phyloP scores from a whole-genome alignment of 495 filamentous ascomycete species.

The Elaphomyces granulatus region DNA sequence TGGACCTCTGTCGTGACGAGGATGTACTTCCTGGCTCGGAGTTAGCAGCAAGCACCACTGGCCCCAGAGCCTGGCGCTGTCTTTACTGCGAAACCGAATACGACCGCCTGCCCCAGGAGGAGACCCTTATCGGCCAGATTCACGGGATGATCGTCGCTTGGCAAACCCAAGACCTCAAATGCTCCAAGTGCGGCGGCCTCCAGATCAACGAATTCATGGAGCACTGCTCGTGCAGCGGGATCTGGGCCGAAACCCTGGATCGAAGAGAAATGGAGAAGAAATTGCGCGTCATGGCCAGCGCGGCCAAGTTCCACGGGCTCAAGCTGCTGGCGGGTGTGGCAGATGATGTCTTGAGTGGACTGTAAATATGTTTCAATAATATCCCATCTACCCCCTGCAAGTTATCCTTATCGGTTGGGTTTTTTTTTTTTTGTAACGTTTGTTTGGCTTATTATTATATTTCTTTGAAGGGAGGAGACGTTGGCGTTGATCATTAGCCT shows the following conservation, averaged over 20 bases:
- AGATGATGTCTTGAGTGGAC: constrained; percentile 39
- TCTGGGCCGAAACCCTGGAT: constrained; percentile 60
- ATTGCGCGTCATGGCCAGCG: constrained; percentile 54
- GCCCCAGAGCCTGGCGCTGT: constrained; percentile 58
- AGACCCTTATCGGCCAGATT: constrained; percentile 63
- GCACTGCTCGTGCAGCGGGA: constrained; percentile 83
- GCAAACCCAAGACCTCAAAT: constrained; percentile 84
- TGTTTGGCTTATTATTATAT: no score
- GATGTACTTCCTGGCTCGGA: constrained; percentile 49
- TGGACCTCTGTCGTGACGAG: constrained; percentile 91
- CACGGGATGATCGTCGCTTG: constrained; percentile 64
- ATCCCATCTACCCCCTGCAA: no score
- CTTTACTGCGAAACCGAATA: constrained; percentile 61
- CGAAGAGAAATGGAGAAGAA: constrained; percentile 50
- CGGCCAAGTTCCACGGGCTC: constrained; percentile 64
- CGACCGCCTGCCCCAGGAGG: constrained; percentile 64
- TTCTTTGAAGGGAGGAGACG: constrained; percentile 1
- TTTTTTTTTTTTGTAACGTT: constrained; percentile 8
- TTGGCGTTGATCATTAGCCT: not conserved
- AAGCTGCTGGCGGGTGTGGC: constrained; percentile 67
- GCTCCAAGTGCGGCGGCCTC: constrained; percentile 37
- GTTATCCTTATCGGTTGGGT: constrained; percentile 2
- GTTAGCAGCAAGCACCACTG: constrained; percentile 15
- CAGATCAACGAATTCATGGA: constrained; percentile 91
- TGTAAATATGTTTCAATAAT: no score